Percentiles rank a stretch among this genome's conserved stretches.
Conservation (phyloP, 306 rosid species). For the Hippophae rhamnoides region DNA sequence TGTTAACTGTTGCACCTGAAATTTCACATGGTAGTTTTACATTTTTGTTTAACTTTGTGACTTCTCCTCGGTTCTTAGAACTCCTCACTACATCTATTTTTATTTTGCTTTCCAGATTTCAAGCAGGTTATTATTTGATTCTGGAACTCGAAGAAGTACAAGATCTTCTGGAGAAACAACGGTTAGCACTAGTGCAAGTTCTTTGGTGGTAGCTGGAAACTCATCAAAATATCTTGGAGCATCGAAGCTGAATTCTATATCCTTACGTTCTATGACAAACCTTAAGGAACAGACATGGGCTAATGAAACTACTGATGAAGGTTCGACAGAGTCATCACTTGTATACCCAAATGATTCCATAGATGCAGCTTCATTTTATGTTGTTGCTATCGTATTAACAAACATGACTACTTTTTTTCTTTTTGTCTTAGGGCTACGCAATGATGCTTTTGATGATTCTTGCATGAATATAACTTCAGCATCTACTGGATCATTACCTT, state of each 20-base stretch:
- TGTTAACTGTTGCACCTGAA: too few relatives aligned
- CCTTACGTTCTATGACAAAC: conserved; percentile 56
- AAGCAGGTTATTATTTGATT: conserved; percentile 86
- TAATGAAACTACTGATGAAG: conserved; percentile 81
- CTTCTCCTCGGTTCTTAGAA: too few relatives aligned
- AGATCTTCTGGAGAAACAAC: conserved; percentile 74
- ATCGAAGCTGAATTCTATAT: conserved; percentile 60
- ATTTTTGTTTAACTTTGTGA: conserved; percentile 4
- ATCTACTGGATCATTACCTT: conserved; percentile 41
- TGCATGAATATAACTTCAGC: conserved; percentile 43
- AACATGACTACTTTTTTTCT: conserved; percentile 13
- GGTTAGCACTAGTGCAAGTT: conserved; percentile 46
- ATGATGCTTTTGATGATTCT: conserved; percentile 64
- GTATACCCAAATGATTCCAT: too few relatives aligned
- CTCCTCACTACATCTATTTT: not conserved
- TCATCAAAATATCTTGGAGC: conserved; percentile 78
- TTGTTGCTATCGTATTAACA: not conserved
- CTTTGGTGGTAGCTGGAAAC: conserved; percentile 41
- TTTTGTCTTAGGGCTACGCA: conserved; percentile 46
- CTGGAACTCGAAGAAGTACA: conserved; percentile 84
- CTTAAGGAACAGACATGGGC: conserved; percentile 85
- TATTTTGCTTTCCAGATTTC: conserved; percentile 46
- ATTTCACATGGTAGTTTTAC: conserved; percentile 3
- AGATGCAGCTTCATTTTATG: too few relatives aligned
- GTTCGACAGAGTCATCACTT: conserved; percentile 22